Base-by-base conservation (phyloP, 1,139 yeast genomes). In the Kluyveromyces sp. region DNA sequence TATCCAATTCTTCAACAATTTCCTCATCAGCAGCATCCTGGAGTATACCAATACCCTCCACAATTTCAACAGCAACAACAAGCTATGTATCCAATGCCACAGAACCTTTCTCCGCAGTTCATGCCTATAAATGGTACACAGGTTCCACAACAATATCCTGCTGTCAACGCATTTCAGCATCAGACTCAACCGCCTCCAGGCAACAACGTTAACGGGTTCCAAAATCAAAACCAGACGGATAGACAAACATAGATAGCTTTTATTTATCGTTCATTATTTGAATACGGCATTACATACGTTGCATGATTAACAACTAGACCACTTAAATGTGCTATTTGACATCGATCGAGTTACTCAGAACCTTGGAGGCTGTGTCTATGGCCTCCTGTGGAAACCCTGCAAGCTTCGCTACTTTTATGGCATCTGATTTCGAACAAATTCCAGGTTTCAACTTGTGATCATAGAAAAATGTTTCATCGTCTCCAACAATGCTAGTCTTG, bases 341-440 rank as follows among this genome's bases (percentile, higher is more conserved):
- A 17, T 20, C 13, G 13, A 28, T 25, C 28, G 26, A 11, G 26
- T 40, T 34, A 7, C 15, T 26, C 33, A 45, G 34, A n/a, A 45
- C 35, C 18, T 60, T 51, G 31, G 55, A 55, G 1, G 89, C 88
- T 36, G 69, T 64, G 2, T 64, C 49, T 12, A 88, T 54, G 0
- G 89, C 89, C 2, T 64, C 57, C 2, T 54, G 46, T 0, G 97
- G 96, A 50, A 87, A 84, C 0, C 96, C 96, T 0, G 96, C 95
- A 56, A 78, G 64, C 50, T 74, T 71, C 0, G 96, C 97, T 7
- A 88, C 87, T 46, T 78, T 79, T n/a, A 88, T 65, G 0, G 96
- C 97, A 62, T 83, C 86, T 0, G 96, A 85, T 46, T 81, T 73
- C 8, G 70, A 73, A 52, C 92, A 78, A 4, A 92, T 76, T 0